phyloP scores from a whole-genome alignment of 2,329 filamentous ascomycete genomes.

The Alternaria sp. region DNA sequence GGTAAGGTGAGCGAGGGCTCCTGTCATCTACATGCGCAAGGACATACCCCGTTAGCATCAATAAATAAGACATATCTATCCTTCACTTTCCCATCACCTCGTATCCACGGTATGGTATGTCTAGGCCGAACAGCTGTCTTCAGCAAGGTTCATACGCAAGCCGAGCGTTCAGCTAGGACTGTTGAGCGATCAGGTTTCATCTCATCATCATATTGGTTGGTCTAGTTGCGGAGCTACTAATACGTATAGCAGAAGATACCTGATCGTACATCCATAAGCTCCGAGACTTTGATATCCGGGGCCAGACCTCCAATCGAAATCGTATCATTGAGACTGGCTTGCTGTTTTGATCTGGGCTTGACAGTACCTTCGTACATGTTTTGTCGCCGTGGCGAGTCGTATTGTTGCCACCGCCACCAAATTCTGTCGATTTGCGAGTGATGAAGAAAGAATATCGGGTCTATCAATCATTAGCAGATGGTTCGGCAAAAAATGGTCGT shows the following conservation, averaged over 20 bases:
- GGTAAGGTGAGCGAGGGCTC: neutral
- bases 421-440: conserved; percentile 38
- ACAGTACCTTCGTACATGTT: neutral
- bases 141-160: neutral
- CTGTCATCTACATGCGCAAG: neutral
- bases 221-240: neutral
- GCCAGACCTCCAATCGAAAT: neutral
- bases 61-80: neutral
- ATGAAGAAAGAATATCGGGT: conserved; percentile 43
- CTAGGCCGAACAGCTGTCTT: neutral
- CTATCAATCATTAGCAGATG: neutral
- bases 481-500: neutral
- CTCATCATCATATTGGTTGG: neutral
- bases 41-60: neutral
- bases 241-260: conserved; percentile 3
- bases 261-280: neutral
- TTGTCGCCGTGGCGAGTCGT: neutral
- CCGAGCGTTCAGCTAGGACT: too few relatives aligned
- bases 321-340: neutral
- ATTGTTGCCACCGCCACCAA: conserved; percentile 38
- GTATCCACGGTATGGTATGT: neutral
- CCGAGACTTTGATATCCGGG: neutral
- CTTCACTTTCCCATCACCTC: neutral
- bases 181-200: too few relatives aligned
- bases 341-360: neutral